Conservation (phyloP, 2,329 filamentous ascomycete species). For the Sphaerostilbella broomeana region DNA sequence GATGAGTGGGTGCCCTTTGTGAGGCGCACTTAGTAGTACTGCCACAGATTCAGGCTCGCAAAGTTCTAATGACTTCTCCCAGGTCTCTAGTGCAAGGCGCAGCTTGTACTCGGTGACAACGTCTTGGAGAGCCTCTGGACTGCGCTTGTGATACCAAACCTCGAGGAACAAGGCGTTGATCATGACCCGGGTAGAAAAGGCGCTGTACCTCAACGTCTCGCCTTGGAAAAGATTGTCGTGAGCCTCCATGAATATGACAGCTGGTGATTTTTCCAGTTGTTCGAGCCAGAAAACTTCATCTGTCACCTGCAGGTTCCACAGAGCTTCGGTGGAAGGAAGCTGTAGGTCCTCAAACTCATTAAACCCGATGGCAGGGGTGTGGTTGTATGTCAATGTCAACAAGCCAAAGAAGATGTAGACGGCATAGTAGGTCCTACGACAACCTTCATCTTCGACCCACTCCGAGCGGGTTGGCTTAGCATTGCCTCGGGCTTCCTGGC, state of each 20-base stretch:
- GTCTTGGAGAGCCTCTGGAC: slow-evolving; percentile 93
- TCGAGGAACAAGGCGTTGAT: slow-evolving; percentile 98
- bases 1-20: slow-evolving; percentile 91
- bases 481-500: slow-evolving; percentile 78
- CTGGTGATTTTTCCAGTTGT: slow-evolving; percentile 61
- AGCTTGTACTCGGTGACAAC: slow-evolving; percentile 98
- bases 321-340: slow-evolving; percentile 83
- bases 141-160: slow-evolving; percentile 98
- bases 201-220: slow-evolving; percentile 83
- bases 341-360: slow-evolving; percentile 94
- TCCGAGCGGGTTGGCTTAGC: slow-evolving; percentile 71
- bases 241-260: slow-evolving; percentile 84
- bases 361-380: slow-evolving; percentile 95
- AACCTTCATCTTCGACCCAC: slow-evolving; percentile 96
- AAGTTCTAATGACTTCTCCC: slow-evolving; percentile 91
- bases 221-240: slow-evolving; percentile 95
- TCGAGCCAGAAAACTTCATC: slow-evolving; percentile 85
- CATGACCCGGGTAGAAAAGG: slow-evolving; percentile 95
- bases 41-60: slow-evolving; percentile 87
- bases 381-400: slow-evolving; percentile 91
- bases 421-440: slow-evolving; percentile 92
- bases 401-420: slow-evolving; percentile 99
- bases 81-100: slow-evolving; percentile 90
- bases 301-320: slow-evolving; percentile 80
- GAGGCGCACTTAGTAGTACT: slow-evolving; percentile 84